phyloP scores from a whole-genome alignment of 306 rosid species.

The Cyclanthera cordifolia region DNA sequence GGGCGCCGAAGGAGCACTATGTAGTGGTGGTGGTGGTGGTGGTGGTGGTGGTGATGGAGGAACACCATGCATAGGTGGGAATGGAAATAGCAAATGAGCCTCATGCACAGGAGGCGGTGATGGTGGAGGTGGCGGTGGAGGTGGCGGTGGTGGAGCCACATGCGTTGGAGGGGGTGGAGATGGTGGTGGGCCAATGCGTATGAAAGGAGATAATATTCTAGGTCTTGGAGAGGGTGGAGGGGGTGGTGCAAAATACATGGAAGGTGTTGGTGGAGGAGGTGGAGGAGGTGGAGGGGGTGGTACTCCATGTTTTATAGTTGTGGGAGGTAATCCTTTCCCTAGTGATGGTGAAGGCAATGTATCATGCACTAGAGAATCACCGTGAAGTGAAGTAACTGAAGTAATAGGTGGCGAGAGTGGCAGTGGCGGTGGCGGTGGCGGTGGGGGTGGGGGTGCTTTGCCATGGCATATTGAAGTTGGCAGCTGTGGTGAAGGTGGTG shows the following conservation, averaged over 20 bases:
- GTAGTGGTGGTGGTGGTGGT: too few species aligned
- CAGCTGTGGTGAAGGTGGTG: neutral
- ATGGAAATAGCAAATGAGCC: too few species aligned
- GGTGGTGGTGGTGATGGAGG: too few species aligned
- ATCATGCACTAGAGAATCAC: neutral
- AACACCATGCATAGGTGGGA: too few species aligned
- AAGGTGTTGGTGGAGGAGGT: slow-evolving; percentile 11
- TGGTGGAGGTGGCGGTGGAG: too few species aligned
- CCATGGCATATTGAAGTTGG: neutral
- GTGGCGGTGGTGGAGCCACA: too few species aligned
- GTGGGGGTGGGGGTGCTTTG: neutral
- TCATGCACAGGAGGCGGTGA: too few species aligned
- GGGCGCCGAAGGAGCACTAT: too few species aligned
- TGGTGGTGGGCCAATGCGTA: too few species aligned
- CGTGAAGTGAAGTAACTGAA: neutral
- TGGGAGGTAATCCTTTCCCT: neutral
- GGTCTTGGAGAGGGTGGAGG: slow-evolving; percentile 19
- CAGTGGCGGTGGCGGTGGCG: too few species aligned
- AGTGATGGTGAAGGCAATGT: neutral
- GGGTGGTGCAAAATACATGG: neutral
- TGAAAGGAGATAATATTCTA: too few species aligned
- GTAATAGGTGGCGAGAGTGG: neutral
- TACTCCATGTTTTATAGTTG: slow-evolving; percentile 10
- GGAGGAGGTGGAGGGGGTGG: slow-evolving; percentile 19
- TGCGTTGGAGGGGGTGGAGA: too few species aligned